Evolutionary conservation across 1,139 yeast genomes (phyloP), one percentile per base, ranked within the genome.

Genomic region (Nakaseomyces delphensis): DNA sequence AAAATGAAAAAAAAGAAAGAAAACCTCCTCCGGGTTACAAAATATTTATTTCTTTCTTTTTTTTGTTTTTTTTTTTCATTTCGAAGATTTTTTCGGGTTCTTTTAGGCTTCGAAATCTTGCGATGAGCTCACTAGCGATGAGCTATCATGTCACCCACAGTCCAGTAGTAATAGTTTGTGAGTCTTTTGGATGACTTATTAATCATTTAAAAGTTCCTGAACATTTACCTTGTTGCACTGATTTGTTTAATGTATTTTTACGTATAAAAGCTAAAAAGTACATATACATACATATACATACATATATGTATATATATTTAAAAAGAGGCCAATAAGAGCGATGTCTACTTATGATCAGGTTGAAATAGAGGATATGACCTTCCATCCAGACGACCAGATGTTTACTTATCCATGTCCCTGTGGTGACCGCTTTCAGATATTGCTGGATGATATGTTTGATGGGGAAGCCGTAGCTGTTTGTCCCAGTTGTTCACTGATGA

Each of bases 401-500:
- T 86, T 89, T 64, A 83, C 86, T 46, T 91, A 89, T 56, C 99
- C 99, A 4, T 91, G 98, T 69, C 99, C 99, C 0, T 91, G 98
- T 64, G 98, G 98, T 23, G 99, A 93, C 64, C 71, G 79, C 56
- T 91, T 91, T 65, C 95, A 93, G 60, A 83, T 91, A 36, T 71
- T 77, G 27, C 70, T 91, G 42, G 94, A 83, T 54, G 98, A 93
- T 59, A 69, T 93, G 63, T 70, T 72, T 48, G 96, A 87, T 53
- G 98, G 96, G 4, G 94, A 84, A 54, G 91, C 86, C 49, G 79
- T 87, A 39, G 99, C 98, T 0, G 93, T 89, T 16, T 91, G 99
- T 64, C 98, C 98, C 18, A 81, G 93, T 45, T 91, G 99, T 65
- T 85, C 96, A 29, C 69, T 91, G 45, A 87, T 86, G 91, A 91